Percentiles rank a stretch among this genome's conserved stretches.
phyloP scores from a whole-genome alignment of 768 basidiomycete species.

The Mycena leptocephala region DNA sequence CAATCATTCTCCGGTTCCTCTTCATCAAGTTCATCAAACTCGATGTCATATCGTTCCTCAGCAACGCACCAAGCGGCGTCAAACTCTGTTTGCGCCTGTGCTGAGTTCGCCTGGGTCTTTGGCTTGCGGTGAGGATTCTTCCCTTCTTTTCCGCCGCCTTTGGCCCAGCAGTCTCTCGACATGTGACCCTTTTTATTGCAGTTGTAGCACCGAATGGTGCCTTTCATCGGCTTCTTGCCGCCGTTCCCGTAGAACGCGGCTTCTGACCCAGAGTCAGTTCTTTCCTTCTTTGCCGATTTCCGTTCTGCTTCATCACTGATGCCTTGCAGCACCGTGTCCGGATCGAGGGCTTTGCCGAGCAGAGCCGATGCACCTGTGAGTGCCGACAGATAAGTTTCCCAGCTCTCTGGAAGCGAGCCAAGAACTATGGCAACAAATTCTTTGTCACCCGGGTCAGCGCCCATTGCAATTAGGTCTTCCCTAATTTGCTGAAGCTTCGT shows the following conservation, averaged over 20 bases:
- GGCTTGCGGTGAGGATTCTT: constrained; percentile 43
- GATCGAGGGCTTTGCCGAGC: too few relatives aligned
- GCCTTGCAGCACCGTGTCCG: too few relatives aligned
- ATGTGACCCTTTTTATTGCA: constrained; percentile 50
- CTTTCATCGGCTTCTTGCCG: constrained; percentile 8
- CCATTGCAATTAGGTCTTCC: background rate
- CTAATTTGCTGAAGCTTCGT: background rate
- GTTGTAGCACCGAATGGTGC: constrained; percentile 42
- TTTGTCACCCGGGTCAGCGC: too few relatives aligned
- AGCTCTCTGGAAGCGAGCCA: too few relatives aligned
- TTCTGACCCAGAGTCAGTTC: background rate
- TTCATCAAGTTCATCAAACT: constrained; percentile 21
- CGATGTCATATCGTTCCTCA: background rate
- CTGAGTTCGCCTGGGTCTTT: constrained; percentile 6
- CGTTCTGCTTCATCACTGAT: too few relatives aligned
- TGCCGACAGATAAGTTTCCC: too few relatives aligned
- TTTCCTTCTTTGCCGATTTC: too few relatives aligned
- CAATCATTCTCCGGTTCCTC: background rate
- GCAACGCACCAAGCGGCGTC: constrained; percentile 5
- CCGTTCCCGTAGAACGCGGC: constrained; percentile 17
- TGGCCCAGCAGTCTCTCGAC: constrained; percentile 49
- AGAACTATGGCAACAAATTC: too few relatives aligned
- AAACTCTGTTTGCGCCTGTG: background rate
- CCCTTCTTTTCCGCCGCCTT: constrained; percentile 55
- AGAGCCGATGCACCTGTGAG: too few relatives aligned